A percentile compares a stretch with the other conserved stretches of the same genome.
These are phyloP conservation scores for Torulaspora delbrueckii DNA, from an alignment of 805 yeast species.

Conservation along the genomic window DNA sequence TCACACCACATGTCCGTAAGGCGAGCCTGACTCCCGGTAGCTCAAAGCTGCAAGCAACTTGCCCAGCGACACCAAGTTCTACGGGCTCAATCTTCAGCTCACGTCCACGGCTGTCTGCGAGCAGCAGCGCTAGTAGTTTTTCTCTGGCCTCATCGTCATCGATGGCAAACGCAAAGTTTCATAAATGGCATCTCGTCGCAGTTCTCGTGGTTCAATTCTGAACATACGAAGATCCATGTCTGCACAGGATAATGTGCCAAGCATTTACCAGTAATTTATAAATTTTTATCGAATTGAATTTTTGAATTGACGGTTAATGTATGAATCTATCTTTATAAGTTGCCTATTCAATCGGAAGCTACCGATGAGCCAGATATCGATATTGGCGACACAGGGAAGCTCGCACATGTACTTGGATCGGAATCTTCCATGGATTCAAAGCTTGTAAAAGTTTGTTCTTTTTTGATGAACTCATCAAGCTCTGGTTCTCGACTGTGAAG, in stretches of 20 bases:
- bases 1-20: constrained; percentile 1
- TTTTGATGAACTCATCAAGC: constrained; percentile 7
- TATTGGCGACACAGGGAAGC: constrained; percentile 2
- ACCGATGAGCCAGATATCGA: constrained; percentile 13
- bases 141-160: constrained; percentile 5
- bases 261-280: constrained; percentile 12
- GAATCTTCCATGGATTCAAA: background rate
- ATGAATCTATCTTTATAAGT: background rate
- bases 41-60: constrained; percentile 1
- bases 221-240: constrained; percentile 11
- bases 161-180: constrained; percentile 4
- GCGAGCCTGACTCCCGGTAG: background rate
- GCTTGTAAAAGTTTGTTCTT: background rate
- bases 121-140: constrained; percentile 12
- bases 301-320: constrained; percentile 1
- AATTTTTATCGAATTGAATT: constrained; percentile 1
- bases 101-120: constrained; percentile 10
- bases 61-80: constrained; percentile 13
- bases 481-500: constrained; percentile 15
- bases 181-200: constrained; percentile 6
- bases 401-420: background rate
- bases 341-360: background rate
- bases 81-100: constrained; percentile 12
- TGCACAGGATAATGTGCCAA: constrained; percentile 13
- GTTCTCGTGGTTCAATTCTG: constrained; percentile 8